A percentile compares a stretch with the other conserved stretches of the same genome.
phyloP scores from a whole-genome alignment of 805 yeast genomes.

The Candida patagonica region DNA sequence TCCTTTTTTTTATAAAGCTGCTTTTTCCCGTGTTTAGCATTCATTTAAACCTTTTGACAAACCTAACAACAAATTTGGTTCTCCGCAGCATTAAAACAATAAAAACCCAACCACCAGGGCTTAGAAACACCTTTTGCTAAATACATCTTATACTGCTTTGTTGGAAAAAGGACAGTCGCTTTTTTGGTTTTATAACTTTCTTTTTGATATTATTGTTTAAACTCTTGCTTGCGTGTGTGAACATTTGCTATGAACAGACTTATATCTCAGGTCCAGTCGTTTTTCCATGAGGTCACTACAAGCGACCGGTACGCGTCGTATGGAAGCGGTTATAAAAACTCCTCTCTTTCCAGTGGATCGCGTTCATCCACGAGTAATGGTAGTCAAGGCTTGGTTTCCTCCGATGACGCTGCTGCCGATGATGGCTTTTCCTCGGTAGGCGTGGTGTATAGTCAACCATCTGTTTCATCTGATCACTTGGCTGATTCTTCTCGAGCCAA shows the following conservation, averaged over 20 bases:
- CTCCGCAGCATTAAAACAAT: too few species aligned
- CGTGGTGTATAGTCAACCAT: conserved; percentile 9
- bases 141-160: too few species aligned
- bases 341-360: conserved; percentile 8
- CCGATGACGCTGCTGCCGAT: conserved; percentile 6
- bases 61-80: too few species aligned
- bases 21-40: too few species aligned
- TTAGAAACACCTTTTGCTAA: too few species aligned
- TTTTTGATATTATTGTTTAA: too few species aligned
- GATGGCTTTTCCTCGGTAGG: conserved; percentile 16
- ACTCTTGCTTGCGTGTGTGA: too few species aligned
- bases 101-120: too few species aligned
- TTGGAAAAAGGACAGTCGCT: too few species aligned
- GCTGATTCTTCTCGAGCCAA: conserved; percentile 4
- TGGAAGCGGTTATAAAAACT: conserved; percentile 17
- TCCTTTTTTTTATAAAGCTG: too few species aligned
- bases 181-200: too few species aligned
- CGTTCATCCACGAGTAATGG: conserved; percentile 4
- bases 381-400: conserved; percentile 3
- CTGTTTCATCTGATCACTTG: conserved; percentile 13
- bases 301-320: conserved; percentile 32
- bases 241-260: conserved; percentile 27
- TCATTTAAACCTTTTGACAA: too few species aligned
- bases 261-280: conserved; percentile 23
- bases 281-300: conserved; percentile 31